Evolutionary conservation across 2,329 filamentous ascomycete genomes (phyloP), one percentile per base, ranked within the genome.

Genomic region (Hymenoscyphus fructigenus): DNA sequence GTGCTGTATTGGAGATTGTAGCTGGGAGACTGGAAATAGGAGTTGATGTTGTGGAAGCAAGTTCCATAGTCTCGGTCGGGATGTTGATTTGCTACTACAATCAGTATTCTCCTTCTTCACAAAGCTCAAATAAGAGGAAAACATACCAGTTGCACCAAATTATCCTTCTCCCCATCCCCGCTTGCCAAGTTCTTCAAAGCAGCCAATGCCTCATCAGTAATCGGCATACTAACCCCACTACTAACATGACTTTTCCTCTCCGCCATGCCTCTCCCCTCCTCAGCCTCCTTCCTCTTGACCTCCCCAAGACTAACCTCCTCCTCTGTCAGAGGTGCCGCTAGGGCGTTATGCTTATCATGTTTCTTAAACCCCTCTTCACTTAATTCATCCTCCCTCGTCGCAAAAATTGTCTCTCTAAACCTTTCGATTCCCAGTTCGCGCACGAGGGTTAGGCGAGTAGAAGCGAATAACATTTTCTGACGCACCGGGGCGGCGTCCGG

Each of bases 401-500:
- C 86, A 75, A 93, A 92, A 53, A 94, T 82, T 28, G 86, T 90
- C 75, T 93, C 90, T 60, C 88, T 81, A 78, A 95, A 94, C 72
- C 92, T 84, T 76, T 95, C 91, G 62, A 87, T 85, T 57, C 92
- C 91, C 10, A 95, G 82, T 78, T 94, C 91, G 53, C 91, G 85
- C 59, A 89, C 85, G 1, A 95, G 83, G 0, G 91, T 91, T 71
- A 93, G 81, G 10, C 91, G 85, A 32, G 91, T 93, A 28, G 88
- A 86, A 5, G 91, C 91, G 76, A 94, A 93, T 26, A 95, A 84
- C 89, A 92, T 95, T 82, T 95, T 95, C 76, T 92, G 89, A 47
- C 91, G 88, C 64, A 95, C 91, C 32, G 89, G 90, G 47, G 91
- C 91, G 0, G 85, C 75, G 77, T 94, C 90, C 29, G 91, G 92